These are phyloP conservation scores for Cytospora schulzeri DNA, from an alignment of 2,329 filamentous ascomycete genomes.

Conservation along the genomic window DNA sequence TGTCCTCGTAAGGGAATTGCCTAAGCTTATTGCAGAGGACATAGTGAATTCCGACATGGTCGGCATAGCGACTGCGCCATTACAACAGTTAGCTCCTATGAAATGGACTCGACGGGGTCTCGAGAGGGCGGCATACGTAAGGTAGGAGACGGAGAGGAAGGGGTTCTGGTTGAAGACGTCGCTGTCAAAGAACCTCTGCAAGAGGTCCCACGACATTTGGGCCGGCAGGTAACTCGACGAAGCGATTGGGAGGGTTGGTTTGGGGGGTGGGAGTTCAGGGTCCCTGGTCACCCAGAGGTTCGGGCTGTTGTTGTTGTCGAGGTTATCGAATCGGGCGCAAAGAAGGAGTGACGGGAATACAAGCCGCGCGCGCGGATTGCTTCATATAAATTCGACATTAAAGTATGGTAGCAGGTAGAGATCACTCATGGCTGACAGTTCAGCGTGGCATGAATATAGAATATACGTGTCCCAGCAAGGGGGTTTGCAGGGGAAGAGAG, in stretches of 20 bases:
- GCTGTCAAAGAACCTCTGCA: constrained; percentile 89
- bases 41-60: constrained; percentile 89
- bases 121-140: constrained; percentile 65
- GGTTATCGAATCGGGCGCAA: constrained; percentile 34
- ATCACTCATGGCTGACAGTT: constrained; percentile 34
- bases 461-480: neutral
- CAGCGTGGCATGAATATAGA: constrained; percentile 17
- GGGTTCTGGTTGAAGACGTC: constrained; percentile 92
- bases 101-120: constrained; percentile 6
- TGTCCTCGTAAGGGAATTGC: constrained; percentile 87
- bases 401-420: constrained; percentile 31
- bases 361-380: constrained; percentile 39
- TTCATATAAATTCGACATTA: constrained; percentile 42
- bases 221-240: constrained; percentile 32
- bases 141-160: constrained; percentile 84
- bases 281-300: constrained; percentile 8
- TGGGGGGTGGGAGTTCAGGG: constrained; percentile 29
- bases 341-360: constrained; percentile 29
- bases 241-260: constrained; percentile 2
- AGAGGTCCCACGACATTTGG: constrained; percentile 80
- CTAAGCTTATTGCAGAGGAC: constrained; percentile 86
- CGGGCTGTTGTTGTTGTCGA: neutral
- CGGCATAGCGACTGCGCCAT: constrained; percentile 72
- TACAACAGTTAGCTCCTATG: constrained; percentile 19
- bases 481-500: neutral